Conservation (phyloP, 345 rosid species). For the Eutrema yunnanense region DNA sequence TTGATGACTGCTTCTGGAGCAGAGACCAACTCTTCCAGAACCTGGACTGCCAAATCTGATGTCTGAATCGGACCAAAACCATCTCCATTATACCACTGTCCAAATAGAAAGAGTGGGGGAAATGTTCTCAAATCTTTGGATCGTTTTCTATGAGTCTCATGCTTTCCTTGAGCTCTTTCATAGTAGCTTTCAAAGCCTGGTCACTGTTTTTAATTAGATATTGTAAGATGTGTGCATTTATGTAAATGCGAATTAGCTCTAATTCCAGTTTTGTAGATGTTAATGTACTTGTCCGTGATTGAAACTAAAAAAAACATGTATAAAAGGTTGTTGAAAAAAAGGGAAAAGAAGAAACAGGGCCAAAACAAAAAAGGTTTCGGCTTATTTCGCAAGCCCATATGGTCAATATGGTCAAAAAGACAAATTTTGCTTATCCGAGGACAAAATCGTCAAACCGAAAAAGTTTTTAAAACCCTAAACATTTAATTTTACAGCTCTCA, state of each 20-base stretch:
- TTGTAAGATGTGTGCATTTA: neutral
- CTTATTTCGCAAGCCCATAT: neutral
- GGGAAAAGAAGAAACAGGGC: no score
- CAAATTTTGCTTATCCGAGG: neutral
- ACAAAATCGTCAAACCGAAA: neutral
- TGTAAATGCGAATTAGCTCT: neutral
- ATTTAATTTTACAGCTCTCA: neutral
- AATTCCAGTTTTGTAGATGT: neutral
- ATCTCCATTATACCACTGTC: no score
- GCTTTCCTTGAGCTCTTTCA: neutral
- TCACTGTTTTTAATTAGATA: neutral
- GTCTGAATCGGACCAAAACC: neutral
- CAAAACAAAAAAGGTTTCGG: neutral
- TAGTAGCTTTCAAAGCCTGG: neutral
- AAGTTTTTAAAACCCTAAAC: slow-evolving; percentile 3
- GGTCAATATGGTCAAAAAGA: no score
- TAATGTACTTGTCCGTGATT: neutral
- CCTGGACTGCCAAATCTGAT: slow-evolving; percentile 12
- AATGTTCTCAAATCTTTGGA: neutral
- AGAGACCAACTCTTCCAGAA: slow-evolving; percentile 36
- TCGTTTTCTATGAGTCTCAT: neutral
- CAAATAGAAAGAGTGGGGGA: no score
- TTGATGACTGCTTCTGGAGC: slow-evolving; percentile 53
- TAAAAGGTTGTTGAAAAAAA: neutral
- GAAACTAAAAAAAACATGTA: neutral